Percentiles rank a stretch among this genome's conserved stretches.
Conservation (phyloP, 345 rosid species). For the Eucalyptus cloeziana region DNA sequence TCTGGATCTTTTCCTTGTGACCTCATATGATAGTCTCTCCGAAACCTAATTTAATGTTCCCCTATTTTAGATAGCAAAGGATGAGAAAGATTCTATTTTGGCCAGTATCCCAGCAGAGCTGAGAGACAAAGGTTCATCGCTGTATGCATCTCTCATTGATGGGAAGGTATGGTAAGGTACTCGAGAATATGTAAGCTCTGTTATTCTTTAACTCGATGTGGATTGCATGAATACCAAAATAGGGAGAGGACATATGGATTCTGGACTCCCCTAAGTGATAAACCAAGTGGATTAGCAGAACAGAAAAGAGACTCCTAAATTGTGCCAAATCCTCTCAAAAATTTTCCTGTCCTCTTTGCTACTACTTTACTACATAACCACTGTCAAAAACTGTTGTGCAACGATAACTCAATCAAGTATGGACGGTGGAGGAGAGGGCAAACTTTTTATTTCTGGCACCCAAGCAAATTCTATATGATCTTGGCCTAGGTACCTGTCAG, state of each 20-base stretch:
- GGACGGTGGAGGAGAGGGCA: background rate
- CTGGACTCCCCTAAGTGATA: background rate
- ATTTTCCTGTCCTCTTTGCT: background rate
- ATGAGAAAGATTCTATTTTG: slow-evolving; percentile 62
- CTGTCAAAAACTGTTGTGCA: background rate
- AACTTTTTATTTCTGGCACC: background rate
- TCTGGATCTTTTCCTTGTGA: background rate
- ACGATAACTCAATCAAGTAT: background rate
- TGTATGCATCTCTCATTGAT: slow-evolving; percentile 60
- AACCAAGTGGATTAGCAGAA: background rate
- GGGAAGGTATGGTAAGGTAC: slow-evolving; percentile 45
- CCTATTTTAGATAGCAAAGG: slow-evolving; percentile 53
- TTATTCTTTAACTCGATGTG: background rate
- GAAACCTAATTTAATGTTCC: background rate
- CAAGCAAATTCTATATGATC: background rate
- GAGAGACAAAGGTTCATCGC: slow-evolving; percentile 54
- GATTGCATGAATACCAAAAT: background rate
- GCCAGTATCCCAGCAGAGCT: slow-evolving; percentile 66
- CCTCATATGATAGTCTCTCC: background rate
- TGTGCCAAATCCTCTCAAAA: background rate
- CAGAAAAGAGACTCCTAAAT: background rate
- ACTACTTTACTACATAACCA: background rate
- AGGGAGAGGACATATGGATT: background rate
- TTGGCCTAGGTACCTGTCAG: background rate
- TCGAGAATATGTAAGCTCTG: background rate